These are phyloP conservation scores for Halophytophthora batemanensis DNA, from an alignment of 352 stramenopile genomes.

Conservation along the genomic window DNA sequence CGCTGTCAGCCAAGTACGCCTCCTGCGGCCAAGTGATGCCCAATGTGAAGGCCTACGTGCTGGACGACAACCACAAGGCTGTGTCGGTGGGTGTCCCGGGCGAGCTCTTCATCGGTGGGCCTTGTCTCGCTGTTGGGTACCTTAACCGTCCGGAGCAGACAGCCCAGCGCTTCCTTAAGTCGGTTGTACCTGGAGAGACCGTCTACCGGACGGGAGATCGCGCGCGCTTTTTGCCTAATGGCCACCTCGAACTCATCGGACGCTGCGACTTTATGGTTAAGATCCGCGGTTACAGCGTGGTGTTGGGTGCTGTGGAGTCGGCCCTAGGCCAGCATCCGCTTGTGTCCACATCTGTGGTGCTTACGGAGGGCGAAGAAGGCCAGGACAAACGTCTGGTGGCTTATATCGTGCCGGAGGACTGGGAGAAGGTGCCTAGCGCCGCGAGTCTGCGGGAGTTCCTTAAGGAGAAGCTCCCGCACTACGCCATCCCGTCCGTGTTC, in stretches of 20 bases:
- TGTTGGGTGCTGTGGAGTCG: conserved; percentile 89
- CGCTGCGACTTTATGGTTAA: conserved; percentile 96
- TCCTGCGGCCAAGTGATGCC: conserved; percentile 86
- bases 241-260: conserved; percentile 91
- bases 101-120: conserved; percentile 86
- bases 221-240: conserved; percentile 87
- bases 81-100: conserved; percentile 69
- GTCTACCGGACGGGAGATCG: conserved; percentile 93
- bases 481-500: conserved; percentile 79
- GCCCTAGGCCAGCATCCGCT: conserved; percentile 83
- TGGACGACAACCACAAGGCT: conserved; percentile 67
- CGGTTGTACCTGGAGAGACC: conserved; percentile 59
- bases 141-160: conserved; percentile 79
- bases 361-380: conserved; percentile 82
- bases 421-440: conserved; percentile 59
- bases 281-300: conserved; percentile 94
- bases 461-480: conserved; percentile 76
- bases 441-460: conserved; percentile 65
- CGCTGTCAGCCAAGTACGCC: conserved; percentile 81
- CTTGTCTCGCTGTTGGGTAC: conserved; percentile 84
- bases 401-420: conserved; percentile 86
- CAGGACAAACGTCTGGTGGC: conserved; percentile 91
- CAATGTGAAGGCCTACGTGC: conserved; percentile 74
- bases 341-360: conserved; percentile 87
- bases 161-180: conserved; percentile 67